Percentiles rank a stretch among this genome's conserved stretches.
These are phyloP conservation scores for Carallia brachiata DNA, from an alignment of 345 rosid species.

Conservation along the genomic window DNA sequence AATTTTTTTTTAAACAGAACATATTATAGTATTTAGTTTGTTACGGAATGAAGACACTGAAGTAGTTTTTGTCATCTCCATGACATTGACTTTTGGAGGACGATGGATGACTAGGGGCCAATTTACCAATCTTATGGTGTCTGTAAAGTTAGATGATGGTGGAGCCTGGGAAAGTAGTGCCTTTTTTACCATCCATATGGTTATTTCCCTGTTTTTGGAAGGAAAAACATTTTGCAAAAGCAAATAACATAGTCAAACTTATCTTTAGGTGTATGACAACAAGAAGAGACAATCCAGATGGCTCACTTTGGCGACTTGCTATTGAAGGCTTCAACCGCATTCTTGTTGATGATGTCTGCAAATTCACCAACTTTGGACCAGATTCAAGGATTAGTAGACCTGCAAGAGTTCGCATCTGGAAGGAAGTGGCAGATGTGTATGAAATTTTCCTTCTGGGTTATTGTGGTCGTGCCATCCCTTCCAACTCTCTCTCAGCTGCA, in stretches of 20 bases:
- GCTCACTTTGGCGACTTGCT: constrained; percentile 89
- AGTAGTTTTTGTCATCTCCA: no score
- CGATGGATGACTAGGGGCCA: no score
- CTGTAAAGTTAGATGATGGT: neutral
- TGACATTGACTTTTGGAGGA: no score
- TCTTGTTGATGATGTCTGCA: constrained; percentile 62
- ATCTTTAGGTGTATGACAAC: constrained; percentile 78
- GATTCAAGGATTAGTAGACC: constrained; percentile 58
- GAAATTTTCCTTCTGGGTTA: constrained; percentile 91
- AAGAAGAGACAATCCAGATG: constrained; percentile 93
- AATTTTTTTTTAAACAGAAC: no score
- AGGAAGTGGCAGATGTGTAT: constrained; percentile 91
- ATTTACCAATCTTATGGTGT: no score
- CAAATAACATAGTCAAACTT: constrained; percentile 19
- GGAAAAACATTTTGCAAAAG: constrained; percentile 3
- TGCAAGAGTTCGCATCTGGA: constrained; percentile 79
- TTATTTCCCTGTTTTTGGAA: no score
- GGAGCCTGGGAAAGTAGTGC: constrained; percentile 4
- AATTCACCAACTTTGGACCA: constrained; percentile 32
- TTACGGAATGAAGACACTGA: neutral
- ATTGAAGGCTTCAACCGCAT: constrained; percentile 84
- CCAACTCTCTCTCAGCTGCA: constrained; percentile 60
- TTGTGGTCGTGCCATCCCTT: constrained; percentile 92
- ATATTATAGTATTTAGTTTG: neutral
- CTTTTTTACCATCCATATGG: no score